Percentiles rank a stretch among this genome's conserved stretches.
These are phyloP conservation scores for Scheffersomyces ergatensis DNA, from an alignment of 805 yeast genomes.

Conservation along the genomic window DNA sequence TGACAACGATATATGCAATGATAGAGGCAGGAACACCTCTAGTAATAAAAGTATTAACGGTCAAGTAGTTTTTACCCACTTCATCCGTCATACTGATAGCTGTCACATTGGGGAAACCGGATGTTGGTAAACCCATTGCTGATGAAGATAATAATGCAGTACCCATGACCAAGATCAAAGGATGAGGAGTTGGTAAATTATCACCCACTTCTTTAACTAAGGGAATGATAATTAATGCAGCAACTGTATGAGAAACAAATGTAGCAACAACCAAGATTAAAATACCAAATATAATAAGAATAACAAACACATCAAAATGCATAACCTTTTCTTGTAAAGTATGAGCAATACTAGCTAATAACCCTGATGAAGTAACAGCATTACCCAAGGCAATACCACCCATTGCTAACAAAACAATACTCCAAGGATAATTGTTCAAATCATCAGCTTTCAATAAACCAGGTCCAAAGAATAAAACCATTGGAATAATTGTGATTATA, in stretches of 20 bases:
- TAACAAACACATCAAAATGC: constrained; percentile 41
- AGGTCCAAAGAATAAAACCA: constrained; percentile 48
- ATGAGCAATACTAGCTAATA: constrained; percentile 44
- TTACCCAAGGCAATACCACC: constrained; percentile 55
- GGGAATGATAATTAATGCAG: constrained; percentile 41
- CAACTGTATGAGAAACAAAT: constrained; percentile 44
- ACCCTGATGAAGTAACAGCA: constrained; percentile 49
- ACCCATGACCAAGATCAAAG: constrained; percentile 39
- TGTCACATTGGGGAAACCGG: constrained; percentile 45
- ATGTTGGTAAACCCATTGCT: constrained; percentile 46
- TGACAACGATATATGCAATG: constrained; percentile 32
- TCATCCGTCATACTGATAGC: constrained; percentile 44
- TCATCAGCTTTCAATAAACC: constrained; percentile 48
- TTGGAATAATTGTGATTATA: constrained; percentile 46
- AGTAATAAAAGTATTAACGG: constrained; percentile 40
- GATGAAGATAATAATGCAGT: constrained; percentile 40
- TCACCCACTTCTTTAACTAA: constrained; percentile 42
- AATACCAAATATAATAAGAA: constrained; percentile 44
- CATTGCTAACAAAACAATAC: constrained; percentile 53
- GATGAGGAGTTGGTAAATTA: constrained; percentile 33
- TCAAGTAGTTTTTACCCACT: constrained; percentile 37
- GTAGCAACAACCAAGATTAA: constrained; percentile 41
- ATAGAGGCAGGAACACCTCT: constrained; percentile 42
- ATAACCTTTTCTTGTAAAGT: constrained; percentile 42
- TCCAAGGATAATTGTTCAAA: constrained; percentile 53